Conservation (phyloP, 148 eudicot genomes). For the Arbutus unedo region DNA sequence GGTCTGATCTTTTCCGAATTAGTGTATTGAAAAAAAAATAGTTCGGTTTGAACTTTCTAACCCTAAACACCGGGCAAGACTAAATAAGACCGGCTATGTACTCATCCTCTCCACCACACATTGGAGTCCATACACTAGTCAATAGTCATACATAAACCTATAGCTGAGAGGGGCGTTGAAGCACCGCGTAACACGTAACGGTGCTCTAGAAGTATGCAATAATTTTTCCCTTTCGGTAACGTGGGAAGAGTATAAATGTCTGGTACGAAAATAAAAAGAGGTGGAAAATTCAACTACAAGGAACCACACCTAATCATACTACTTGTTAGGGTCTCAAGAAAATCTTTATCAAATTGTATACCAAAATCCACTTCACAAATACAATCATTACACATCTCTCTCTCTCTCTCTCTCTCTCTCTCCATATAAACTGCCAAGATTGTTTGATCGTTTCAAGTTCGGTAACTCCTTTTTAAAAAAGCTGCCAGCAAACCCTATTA, state of each 20-base stretch:
- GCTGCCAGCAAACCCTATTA: neutral
- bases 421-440: no score
- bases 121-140: no score
- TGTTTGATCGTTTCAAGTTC: neutral
- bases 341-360: neutral
- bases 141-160: no score
- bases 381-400: neutral
- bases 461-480: neutral
- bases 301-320: conserved; percentile 2
- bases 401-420: neutral
- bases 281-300: neutral
- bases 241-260: neutral
- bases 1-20: no score
- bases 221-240: neutral
- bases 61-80: no score
- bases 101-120: no score
- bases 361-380: neutral
- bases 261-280: neutral
- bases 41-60: no score
- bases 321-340: neutral
- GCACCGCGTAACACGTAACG: no score
- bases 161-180: no score
- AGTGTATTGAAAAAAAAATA: no score
- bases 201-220: no score
- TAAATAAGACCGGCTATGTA: no score